A percentile compares a stretch with the other conserved stretches of the same genome.
These are phyloP conservation scores for Kodamaea leandrae DNA, from an alignment of 805 yeast species.

Conservation along the genomic window DNA sequence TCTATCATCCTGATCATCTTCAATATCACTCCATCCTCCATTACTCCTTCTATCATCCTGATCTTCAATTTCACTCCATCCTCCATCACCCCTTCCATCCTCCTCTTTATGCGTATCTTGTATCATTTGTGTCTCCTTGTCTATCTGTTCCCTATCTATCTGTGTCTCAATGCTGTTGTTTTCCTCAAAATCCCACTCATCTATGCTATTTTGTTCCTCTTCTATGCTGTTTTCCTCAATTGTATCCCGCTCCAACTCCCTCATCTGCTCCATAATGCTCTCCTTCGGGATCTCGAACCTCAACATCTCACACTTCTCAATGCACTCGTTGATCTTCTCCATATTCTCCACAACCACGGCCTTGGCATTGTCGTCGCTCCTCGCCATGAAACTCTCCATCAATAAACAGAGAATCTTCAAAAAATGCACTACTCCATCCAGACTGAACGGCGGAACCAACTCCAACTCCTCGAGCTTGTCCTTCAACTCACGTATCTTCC, in stretches of 20 bases:
- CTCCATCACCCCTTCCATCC: not conserved
- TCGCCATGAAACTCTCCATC: slow-evolving; percentile 2
- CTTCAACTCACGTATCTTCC: slow-evolving; percentile 32
- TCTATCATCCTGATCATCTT: not conserved
- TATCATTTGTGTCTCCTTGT: not conserved
- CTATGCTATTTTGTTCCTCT: not conserved
- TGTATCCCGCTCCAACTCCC: not conserved
- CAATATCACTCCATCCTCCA: not conserved
- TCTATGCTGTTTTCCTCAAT: not conserved
- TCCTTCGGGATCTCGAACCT: slow-evolving; percentile 26
- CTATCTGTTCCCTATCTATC: not conserved
- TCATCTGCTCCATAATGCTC: slow-evolving; percentile 13
- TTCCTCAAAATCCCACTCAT: not conserved
- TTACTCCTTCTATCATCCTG: slow-evolving; percentile 1
- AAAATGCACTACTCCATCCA: slow-evolving; percentile 42
- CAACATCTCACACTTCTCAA: slow-evolving; percentile 21
- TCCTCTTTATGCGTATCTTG: not conserved
- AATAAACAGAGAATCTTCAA: slow-evolving; percentile 29
- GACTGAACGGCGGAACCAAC: slow-evolving; percentile 42
- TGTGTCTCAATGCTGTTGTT: not conserved
- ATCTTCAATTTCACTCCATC: slow-evolving; percentile 2
- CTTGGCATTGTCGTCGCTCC: slow-evolving; percentile 8
- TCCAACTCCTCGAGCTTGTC: slow-evolving; percentile 36
- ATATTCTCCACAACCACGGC: slow-evolving; percentile 8
- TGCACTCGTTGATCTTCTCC: not conserved